Evolutionary conservation across 2,329 filamentous ascomycete genomes (phyloP).

Genomic region (Dothistroma pini): DNA sequence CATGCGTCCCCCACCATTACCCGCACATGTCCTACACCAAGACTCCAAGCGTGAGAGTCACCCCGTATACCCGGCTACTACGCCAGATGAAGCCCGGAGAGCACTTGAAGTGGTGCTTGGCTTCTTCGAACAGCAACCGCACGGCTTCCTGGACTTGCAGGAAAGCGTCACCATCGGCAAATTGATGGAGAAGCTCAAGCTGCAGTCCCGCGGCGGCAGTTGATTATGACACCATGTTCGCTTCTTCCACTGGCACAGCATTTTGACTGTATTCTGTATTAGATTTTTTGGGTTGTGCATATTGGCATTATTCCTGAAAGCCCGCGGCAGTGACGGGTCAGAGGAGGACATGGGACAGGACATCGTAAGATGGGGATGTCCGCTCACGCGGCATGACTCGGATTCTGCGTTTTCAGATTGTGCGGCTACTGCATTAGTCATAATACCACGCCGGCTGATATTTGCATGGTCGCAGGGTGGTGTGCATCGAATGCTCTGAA

Average conservation of each 20-base stretch:
- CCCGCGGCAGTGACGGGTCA: background rate
- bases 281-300: slow-evolving; percentile 7
- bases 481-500: background rate
- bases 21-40: slow-evolving; percentile 31
- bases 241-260: background rate
- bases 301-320: background rate
- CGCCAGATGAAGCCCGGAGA: slow-evolving; percentile 78
- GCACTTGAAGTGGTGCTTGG: slow-evolving; percentile 77
- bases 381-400: slow-evolving; percentile 24
- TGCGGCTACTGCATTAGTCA: background rate
- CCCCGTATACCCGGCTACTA: slow-evolving; percentile 54
- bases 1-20: slow-evolving; percentile 48
- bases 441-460: background rate
- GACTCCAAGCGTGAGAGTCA: slow-evolving; percentile 21
- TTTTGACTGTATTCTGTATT: background rate
- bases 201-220: slow-evolving; percentile 39
- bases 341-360: slow-evolving; percentile 8
- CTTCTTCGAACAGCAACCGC: slow-evolving; percentile 71
- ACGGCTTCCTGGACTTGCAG: slow-evolving; percentile 67
- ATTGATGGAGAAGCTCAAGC: slow-evolving; percentile 78
- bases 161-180: slow-evolving; percentile 77
- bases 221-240: slow-evolving; percentile 8
- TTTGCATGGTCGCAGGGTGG: background rate
- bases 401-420: background rate
- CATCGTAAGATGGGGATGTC: slow-evolving; percentile 12